A percentile compares a stretch with the other conserved stretches of the same genome.
phyloP scores from a whole-genome alignment of 352 stramenopile species.

The Phytophthora pisi region DNA sequence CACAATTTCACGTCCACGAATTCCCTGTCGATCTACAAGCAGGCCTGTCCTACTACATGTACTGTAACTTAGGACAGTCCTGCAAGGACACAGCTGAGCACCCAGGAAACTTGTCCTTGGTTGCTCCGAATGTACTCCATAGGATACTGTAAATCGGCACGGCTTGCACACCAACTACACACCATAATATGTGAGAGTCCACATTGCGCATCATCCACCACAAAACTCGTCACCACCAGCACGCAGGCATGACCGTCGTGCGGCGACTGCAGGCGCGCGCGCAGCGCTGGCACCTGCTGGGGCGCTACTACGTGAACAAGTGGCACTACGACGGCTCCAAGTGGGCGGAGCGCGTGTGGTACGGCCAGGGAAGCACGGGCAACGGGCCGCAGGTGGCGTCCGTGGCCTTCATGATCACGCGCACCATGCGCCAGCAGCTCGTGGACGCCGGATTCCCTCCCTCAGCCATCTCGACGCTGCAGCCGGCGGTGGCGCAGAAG shows the following conservation, averaged over 20 bases:
- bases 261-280: slow-evolving; percentile 46
- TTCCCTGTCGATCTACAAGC: background rate
- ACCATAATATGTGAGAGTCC: background rate
- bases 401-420: slow-evolving; percentile 89
- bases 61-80: background rate
- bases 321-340: slow-evolving; percentile 86
- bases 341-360: slow-evolving; percentile 74
- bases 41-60: background rate
- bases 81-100: too few species aligned
- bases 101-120: background rate
- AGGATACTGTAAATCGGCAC: too few species aligned
- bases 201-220: background rate
- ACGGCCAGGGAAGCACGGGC: slow-evolving; percentile 54
- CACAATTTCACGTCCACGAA: background rate
- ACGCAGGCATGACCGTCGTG: slow-evolving; percentile 35
- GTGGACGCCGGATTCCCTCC: slow-evolving; percentile 56
- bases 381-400: slow-evolving; percentile 55
- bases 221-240: background rate
- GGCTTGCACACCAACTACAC: background rate
- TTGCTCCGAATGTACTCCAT: background rate
- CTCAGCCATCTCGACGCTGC: slow-evolving; percentile 65
- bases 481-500: slow-evolving; percentile 61
- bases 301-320: slow-evolving; percentile 83
- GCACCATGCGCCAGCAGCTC: slow-evolving; percentile 70
- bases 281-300: slow-evolving; percentile 70